Base-by-base conservation (phyloP, 768 basidiomycete species). In the Boletus subcaerulescens region DNA sequence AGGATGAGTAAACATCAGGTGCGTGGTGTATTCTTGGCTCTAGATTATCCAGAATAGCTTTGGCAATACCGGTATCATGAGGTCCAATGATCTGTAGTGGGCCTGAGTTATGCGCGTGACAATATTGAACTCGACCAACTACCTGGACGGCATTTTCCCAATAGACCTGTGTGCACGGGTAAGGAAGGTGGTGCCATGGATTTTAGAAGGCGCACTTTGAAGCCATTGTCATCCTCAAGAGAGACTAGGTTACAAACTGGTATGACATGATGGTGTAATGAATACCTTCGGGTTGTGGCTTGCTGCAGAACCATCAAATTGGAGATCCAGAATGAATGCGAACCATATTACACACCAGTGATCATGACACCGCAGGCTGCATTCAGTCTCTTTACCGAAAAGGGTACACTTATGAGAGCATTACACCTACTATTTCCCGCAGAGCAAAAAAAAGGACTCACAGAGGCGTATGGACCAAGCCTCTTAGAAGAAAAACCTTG, bases 61-160 rank as follows among this genome's bases (percentile, higher is more conserved):
- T 65, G 1, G 91, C 80, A 20, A 95, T 95, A 17, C 89, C 89
- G 58, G 72, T 69, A 67, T 95, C 93, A 64, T 93, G 90, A 0
- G 93, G 93, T 7, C 74, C 78, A 52, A 93, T 92, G 49, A 95
- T 95, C 86, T 95, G 59, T 1, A 53, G 57, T 47, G 48, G 43
- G 38, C 15, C 6, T 41, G 29, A 42, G 39, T 45, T 33, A 53
- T 47, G 36, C 24, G 20, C 18, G 5, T 26, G 33, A 18, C 22
- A 9, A 29, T 29, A 52, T 6, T 41, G 44, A 53, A 11, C 26
- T 26, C 17, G 11, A 32, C 22, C 26, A 17, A 33, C 65, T 54
- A 90, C 90, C 75, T 93, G 91, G 0, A 92, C 87, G 0, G 81
- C 89, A 63, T 93, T 93, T 68, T 91, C 88, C 91, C 91, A 93